Evolutionary conservation across 371 early-diverging fungal species (phyloP).

Genomic region (Entomophthora muscae): DNA sequence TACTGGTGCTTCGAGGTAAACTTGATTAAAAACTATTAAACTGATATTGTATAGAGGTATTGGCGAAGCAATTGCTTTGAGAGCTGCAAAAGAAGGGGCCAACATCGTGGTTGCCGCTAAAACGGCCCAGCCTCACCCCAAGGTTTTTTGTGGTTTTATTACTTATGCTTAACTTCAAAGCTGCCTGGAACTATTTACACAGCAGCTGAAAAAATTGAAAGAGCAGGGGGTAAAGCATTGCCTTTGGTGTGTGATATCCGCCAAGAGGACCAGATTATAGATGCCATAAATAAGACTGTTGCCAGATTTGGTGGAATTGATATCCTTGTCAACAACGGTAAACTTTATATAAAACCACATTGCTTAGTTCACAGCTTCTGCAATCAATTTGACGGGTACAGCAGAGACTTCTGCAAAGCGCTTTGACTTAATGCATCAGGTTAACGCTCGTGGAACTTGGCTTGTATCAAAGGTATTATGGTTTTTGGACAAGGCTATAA

Average conservation of each 20-base stretch:
- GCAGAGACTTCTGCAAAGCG: conserved; percentile 38
- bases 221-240: conserved; percentile 54
- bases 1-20: conserved; percentile 7
- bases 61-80: conserved; percentile 52
- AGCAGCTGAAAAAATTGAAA: conserved; percentile 49
- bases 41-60: conserved; percentile 53
- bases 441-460: conserved; percentile 71
- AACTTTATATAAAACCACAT: neutral
- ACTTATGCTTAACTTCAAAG: neutral
- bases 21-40: neutral
- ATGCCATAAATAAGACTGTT: conserved; percentile 44
- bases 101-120: conserved; percentile 63
- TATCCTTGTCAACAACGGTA: conserved; percentile 55
- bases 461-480: conserved; percentile 35
- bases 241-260: conserved; percentile 67
- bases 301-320: conserved; percentile 53
- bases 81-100: conserved; percentile 48
- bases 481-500: neutral
- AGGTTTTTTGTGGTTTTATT: conserved; percentile 15
- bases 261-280: conserved; percentile 43
- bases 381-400: conserved; percentile 49
- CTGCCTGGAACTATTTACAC: conserved; percentile 20
- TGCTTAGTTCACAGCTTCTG: conserved; percentile 23
- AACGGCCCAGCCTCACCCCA: conserved; percentile 53
- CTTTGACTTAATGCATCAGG: conserved; percentile 61